A percentile compares a stretch with the other conserved stretches of the same genome.
These are phyloP conservation scores for Thymus mandschuricus DNA, from an alignment of 257 asterid genomes.

Conservation along the genomic window DNA sequence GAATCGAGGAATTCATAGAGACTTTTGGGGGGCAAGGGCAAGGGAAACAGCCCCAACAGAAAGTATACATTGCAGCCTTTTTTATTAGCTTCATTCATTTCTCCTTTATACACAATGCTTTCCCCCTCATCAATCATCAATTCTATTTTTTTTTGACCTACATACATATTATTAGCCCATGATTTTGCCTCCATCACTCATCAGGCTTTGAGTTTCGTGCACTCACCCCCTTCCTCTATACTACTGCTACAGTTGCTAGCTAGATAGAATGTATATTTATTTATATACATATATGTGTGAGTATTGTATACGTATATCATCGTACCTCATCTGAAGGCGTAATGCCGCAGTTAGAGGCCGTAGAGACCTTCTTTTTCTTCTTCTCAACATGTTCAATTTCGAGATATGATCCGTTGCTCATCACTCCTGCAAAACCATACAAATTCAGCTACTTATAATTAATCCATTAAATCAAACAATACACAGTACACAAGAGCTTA, in stretches of 20 bases:
- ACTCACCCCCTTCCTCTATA: no score
- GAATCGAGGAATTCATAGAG: constrained; percentile 49
- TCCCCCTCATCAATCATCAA: background rate
- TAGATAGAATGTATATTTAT: no score
- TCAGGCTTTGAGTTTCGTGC: constrained; percentile 34
- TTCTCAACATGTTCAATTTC: constrained; percentile 36
- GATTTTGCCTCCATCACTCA: constrained; percentile 32
- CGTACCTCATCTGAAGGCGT: constrained; percentile 47
- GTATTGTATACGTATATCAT: background rate
- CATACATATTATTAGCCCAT: constrained; percentile 44
- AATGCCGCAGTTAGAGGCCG: constrained; percentile 37
- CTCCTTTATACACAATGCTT: constrained; percentile 39
- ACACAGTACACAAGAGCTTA: no score
- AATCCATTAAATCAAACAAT: no score
- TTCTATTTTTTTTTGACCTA: constrained; percentile 33
- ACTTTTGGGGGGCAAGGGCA: constrained; percentile 28
- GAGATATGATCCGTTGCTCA: constrained; percentile 32
- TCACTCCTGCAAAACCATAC: constrained; percentile 42
- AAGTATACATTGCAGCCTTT: constrained; percentile 50
- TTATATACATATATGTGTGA: no score
- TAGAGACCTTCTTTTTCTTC: constrained; percentile 30
- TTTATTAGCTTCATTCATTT: constrained; percentile 36
- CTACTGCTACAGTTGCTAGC: no score
- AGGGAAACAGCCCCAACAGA: constrained; percentile 42
- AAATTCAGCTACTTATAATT: background rate